Conservation (phyloP, 2,329 filamentous ascomycete species). For the Neoscytalidium dimidiatum region DNA sequence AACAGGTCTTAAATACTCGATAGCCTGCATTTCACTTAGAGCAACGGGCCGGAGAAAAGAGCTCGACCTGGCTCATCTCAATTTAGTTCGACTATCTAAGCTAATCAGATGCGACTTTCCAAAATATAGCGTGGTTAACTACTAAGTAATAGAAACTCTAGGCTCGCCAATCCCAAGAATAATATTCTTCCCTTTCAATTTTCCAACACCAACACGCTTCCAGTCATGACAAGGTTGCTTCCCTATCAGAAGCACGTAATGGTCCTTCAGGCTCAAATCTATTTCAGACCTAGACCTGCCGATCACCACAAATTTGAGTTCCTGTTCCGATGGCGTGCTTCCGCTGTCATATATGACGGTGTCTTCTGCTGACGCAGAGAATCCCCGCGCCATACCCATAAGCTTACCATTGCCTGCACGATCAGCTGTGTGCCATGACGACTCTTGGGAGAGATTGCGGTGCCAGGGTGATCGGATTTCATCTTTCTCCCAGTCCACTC, state of each 20-base stretch:
- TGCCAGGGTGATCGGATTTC: not conserved
- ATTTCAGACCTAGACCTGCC: not conserved
- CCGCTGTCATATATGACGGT: not conserved
- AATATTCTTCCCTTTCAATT: not conserved
- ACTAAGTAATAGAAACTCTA: not conserved
- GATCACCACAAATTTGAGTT: not conserved
- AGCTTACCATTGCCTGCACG: not conserved
- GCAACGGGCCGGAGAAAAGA: too few relatives aligned
- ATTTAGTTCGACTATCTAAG: too few relatives aligned
- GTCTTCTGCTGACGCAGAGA: not conserved
- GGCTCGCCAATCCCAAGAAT: not conserved
- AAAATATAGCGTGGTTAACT: too few relatives aligned
- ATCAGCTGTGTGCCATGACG: not conserved
- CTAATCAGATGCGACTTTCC: too few relatives aligned
- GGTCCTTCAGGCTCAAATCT: accelerated
- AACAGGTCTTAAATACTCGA: too few relatives aligned
- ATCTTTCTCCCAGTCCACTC: not conserved
- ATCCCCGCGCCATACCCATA: not conserved
- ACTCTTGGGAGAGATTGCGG: not conserved
- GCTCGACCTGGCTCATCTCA: too few relatives aligned
- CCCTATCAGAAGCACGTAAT: not conserved
- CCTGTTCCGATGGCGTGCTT: not conserved
- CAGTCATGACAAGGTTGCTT: not conserved
- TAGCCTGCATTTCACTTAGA: too few relatives aligned
- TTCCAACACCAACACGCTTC: not conserved